Percentiles rank a stretch among this genome's conserved stretches.
phyloP scores from a whole-genome alignment of 1,139 yeast genomes.

The Candida mesenterica region DNA sequence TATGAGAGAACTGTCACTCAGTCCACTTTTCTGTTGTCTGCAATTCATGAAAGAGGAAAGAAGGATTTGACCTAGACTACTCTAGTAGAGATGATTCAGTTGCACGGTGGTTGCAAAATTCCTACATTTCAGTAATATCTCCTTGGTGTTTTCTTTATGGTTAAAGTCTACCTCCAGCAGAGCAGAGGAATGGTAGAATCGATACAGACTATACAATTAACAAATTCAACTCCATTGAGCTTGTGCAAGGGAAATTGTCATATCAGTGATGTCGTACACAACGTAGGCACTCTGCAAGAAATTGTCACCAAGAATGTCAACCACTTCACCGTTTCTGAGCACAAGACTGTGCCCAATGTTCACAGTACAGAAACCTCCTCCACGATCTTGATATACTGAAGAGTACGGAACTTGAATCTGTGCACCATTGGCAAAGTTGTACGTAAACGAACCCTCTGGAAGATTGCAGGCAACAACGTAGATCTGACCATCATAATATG shows the following conservation, averaged over 20 bases:
- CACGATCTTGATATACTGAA: neutral
- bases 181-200: too few species aligned
- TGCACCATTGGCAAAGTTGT: neutral
- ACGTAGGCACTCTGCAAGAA: conserved; percentile 30
- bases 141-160: too few species aligned
- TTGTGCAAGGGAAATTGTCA: conserved; percentile 26
- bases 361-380: neutral
- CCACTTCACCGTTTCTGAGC: neutral
- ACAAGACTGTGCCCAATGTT: neutral
- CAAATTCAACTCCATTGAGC: neutral
- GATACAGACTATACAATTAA: neutral
- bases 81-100: too few species aligned
- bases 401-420: conserved; percentile 1
- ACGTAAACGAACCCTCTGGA: neutral
- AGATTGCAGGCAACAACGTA: conserved; percentile 6
- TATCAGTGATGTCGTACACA: conserved; percentile 27
- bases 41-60: too few species aligned
- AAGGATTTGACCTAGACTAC: too few species aligned
- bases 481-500: conserved; percentile 1
- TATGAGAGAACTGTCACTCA: too few species aligned
- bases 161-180: too few species aligned
- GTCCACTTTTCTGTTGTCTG: too few species aligned
- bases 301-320: conserved; percentile 25
- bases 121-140: too few species aligned
- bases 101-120: too few species aligned